Evolutionary conservation across 2,329 filamentous ascomycete genomes (phyloP).

Genomic region (Pseudogymnoascus sp.): DNA sequence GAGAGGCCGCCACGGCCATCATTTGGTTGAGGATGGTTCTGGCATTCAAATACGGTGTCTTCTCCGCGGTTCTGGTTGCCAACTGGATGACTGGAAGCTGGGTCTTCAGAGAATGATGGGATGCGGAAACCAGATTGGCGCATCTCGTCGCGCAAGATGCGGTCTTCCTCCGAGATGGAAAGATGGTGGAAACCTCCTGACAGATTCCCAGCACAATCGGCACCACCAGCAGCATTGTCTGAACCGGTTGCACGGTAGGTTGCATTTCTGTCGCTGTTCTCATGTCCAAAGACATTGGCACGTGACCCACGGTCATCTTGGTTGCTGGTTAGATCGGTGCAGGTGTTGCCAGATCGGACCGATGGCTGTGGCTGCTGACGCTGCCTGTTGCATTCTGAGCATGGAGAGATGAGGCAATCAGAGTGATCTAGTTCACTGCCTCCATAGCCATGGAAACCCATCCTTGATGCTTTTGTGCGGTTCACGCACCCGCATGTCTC

Average conservation of each 20-base stretch:
- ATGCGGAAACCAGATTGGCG: neutral
- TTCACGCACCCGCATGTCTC: neutral
- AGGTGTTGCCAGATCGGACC: neutral
- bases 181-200: neutral
- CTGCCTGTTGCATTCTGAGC: neutral
- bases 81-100: neutral
- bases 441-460: constrained; percentile 6
- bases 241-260: neutral
- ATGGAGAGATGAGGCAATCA: neutral
- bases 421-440: constrained; percentile 1
- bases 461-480: neutral
- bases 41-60: neutral
- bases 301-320: neutral
- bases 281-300: neutral
- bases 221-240: neutral
- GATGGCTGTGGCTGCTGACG: neutral
- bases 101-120: neutral
- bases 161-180: neutral
- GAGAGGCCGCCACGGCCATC: neutral
- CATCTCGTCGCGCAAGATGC: neutral
- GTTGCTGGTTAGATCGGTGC: neutral
- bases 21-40: neutral
- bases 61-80: neutral
- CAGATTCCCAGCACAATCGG: neutral
- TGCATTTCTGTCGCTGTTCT: neutral